A percentile compares a stretch with the other conserved stretches of the same genome.
These are phyloP conservation scores for Rickenella mellea DNA, from an alignment of 768 basidiomycete species.

Conservation along the genomic window DNA sequence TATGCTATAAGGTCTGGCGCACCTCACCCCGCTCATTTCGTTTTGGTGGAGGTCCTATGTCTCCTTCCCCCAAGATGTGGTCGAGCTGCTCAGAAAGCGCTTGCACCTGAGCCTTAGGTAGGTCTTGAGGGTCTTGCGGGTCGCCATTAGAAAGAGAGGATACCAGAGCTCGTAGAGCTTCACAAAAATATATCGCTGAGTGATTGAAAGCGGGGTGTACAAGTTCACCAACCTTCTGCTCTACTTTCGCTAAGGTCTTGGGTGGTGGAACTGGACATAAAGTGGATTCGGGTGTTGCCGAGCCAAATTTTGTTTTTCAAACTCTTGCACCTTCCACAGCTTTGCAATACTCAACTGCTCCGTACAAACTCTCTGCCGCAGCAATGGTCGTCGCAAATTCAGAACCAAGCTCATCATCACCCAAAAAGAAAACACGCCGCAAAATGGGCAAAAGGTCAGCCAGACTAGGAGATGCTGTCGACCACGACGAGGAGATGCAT, in stretches of 20 bases:
- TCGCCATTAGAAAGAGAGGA: constrained; percentile 22
- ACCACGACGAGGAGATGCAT: constrained; percentile 22
- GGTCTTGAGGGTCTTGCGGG: constrained; percentile 10
- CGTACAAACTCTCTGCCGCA: constrained; percentile 8
- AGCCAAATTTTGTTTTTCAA: too few relatives aligned
- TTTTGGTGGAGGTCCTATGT: constrained; percentile 21
- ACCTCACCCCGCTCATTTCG: constrained; percentile 59
- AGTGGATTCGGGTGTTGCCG: neutral
- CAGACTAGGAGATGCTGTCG: constrained; percentile 8
- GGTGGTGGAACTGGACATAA: constrained; percentile 1
- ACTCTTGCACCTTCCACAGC: neutral
- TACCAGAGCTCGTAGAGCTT: constrained; percentile 31
- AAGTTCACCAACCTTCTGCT: constrained; percentile 25
- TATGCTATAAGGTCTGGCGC: constrained; percentile 18
- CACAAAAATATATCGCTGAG: neutral
- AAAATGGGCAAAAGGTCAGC: constrained; percentile 31
- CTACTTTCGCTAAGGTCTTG: constrained; percentile 21
- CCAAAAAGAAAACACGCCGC: constrained; percentile 35
- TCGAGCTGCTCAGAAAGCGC: constrained; percentile 51
- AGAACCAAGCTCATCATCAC: constrained; percentile 14
- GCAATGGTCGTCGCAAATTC: constrained; percentile 34
- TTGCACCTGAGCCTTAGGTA: constrained; percentile 39
- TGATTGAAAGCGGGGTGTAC: neutral
- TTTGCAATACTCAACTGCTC: constrained; percentile 3
- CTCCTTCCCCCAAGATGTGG: constrained; percentile 44